Evolutionary conservation across 1,284 basidiomycete genomes (phyloP).

Genomic region (Cutaneotrichosporon dermatis): DNA sequence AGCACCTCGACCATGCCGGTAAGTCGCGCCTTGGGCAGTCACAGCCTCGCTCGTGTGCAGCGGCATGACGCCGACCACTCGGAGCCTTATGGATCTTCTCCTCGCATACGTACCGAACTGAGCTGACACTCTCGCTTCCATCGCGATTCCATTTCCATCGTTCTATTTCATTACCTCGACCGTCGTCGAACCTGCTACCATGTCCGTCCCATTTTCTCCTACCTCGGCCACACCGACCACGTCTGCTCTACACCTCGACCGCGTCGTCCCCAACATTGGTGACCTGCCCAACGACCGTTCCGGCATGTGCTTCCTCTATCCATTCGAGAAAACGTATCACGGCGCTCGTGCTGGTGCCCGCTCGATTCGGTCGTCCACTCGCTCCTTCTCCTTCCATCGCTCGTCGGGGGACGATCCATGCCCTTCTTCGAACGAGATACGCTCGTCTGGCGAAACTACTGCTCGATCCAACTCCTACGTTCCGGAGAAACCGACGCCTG

Average conservation of each 20-base stretch:
- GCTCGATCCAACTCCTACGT: too few relatives aligned
- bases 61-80: too few relatives aligned
- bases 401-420: too few relatives aligned
- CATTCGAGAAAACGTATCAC: background rate
- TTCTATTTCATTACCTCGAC: background rate
- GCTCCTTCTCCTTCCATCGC: too few relatives aligned
- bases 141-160: background rate
- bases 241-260: background rate
- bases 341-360: too few relatives aligned
- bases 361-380: too few relatives aligned
- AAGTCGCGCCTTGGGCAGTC: slow-evolving; percentile 22
- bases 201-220: background rate
- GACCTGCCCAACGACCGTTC: background rate
- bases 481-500: too few relatives aligned
- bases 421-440: too few relatives aligned
- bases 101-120: background rate
- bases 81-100: too few relatives aligned
- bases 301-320: background rate
- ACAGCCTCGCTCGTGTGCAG: too few relatives aligned
- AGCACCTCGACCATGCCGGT: slow-evolving; percentile 83
- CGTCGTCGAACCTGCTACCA: too few relatives aligned
- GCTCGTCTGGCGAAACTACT: too few relatives aligned
- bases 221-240: background rate
- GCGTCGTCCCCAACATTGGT: background rate
- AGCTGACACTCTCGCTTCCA: background rate